Percentiles rank a stretch among this genome's conserved stretches.
Conservation (phyloP, 805 yeast genomes). For the Saturnispora galanensis region DNA sequence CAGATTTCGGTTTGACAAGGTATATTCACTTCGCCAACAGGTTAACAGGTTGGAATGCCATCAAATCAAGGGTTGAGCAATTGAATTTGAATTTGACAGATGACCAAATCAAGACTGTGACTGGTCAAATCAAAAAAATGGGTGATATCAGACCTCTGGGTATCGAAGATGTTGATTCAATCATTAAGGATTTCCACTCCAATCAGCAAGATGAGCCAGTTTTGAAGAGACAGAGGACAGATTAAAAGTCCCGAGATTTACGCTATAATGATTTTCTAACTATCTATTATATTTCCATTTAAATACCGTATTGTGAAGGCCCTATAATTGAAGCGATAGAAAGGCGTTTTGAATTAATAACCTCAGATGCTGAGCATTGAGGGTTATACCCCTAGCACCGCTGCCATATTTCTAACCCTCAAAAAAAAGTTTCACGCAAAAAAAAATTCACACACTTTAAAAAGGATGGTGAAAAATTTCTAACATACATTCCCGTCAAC, state of each 20-base stretch:
- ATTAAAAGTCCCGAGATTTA: conserved; percentile 1
- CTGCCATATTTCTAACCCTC: not conserved
- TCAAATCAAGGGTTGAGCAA: conserved; percentile 51
- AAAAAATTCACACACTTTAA: not conserved
- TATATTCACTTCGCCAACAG: conserved; percentile 53
- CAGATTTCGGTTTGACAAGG: conserved; percentile 51
- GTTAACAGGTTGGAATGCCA: conserved; percentile 56
- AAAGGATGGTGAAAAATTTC: not conserved
- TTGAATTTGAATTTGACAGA: conserved; percentile 46
- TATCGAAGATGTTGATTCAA: conserved; percentile 53
- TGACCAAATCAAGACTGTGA: conserved; percentile 48
- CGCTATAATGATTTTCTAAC: not conserved
- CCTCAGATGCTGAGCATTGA: not conserved
- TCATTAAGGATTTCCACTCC: conserved; percentile 45
- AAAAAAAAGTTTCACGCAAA: not conserved
- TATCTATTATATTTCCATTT: not conserved
- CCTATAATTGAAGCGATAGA: no score
- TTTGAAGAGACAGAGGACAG: conserved; percentile 17
- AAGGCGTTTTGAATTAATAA: no score
- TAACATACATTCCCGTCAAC: not conserved
- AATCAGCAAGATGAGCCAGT: conserved; percentile 3
- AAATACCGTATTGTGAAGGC: no score
- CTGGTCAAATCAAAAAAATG: conserved; percentile 43
- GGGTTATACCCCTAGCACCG: conserved; percentile 3
- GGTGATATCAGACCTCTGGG: conserved; percentile 53